Evolutionary conservation across 2,329 filamentous ascomycete genomes (phyloP), one percentile per base, ranked within the genome.

Genomic region (Colletotrichum sp.): DNA sequence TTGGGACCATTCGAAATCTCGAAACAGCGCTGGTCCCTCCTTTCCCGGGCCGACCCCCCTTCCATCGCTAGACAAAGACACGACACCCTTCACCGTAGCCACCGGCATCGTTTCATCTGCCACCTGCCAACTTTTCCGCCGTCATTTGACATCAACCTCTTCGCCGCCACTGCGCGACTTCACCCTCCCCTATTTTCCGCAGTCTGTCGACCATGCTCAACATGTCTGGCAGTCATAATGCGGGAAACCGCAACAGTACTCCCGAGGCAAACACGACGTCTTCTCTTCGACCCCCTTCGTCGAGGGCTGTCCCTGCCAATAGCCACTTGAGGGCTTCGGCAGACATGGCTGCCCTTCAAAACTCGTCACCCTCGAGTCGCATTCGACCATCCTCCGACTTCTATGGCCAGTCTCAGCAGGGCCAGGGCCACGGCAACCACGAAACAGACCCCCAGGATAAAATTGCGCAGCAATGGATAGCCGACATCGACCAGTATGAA

Each of bases 401-500:
- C 85, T 98, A 96, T 85, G 96, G 95, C 78, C 95, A 94, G 81
- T 87, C 91, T 59, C 92, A 94, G 81, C 90, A 93, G 83, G 90
- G 90, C 78, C 93, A 92, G 81, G 90, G 89, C 80, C 93, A 95
- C 76, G 91, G 89, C 79, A 92, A 90, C 80, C 86, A 91, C 24
- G 96, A 98, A 71, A 85, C 87, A 78, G 97, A 99, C 85, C 92
- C 94, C 12, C 93, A 97, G 84, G 97, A 99, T 84, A 96, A 96
- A 86, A 94, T 96, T 78, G 96, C 96, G 67, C 96, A 98, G 87
- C 96, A 99, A 86, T 99, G 97, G 97, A 96, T 99, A 81, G 96
- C 96, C 72, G 97, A 99, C 82, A 99, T 99, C 80, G 97, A 99
- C 84, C 96, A 99, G 85, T 98, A 98, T 82, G 97, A 99, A 89